Conservation (phyloP, 2,329 filamentous ascomycete genomes). For the Pyrenochaeta sp. region DNA sequence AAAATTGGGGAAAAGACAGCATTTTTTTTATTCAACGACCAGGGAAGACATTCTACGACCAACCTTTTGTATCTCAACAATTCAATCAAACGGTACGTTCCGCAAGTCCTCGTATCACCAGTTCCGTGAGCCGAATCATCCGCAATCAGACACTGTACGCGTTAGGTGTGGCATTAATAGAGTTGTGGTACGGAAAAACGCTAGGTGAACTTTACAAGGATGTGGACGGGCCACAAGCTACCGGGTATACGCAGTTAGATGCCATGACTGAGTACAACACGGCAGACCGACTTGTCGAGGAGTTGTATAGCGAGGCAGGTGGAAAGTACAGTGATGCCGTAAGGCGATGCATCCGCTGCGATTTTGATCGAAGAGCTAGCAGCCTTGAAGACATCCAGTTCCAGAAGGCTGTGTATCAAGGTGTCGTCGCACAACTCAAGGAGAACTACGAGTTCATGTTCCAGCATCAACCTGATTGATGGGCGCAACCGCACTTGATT, state of each 20-base stretch:
- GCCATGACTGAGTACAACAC: constrained; percentile 30
- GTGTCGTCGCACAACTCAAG: constrained; percentile 39
- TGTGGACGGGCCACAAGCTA: constrained; percentile 11
- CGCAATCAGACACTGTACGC: constrained; percentile 44
- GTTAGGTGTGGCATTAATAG: constrained; percentile 44
- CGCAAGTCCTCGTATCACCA: not conserved
- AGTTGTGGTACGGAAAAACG: constrained; percentile 42
- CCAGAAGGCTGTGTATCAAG: constrained; percentile 39
- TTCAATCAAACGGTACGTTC: constrained; percentile 4
- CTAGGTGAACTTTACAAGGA: constrained; percentile 27
- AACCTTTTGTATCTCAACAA: constrained; percentile 24
- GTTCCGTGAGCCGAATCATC: constrained; percentile 25
- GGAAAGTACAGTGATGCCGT: constrained; percentile 42
- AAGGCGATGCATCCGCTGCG: constrained; percentile 41
- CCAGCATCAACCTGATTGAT: not conserved
- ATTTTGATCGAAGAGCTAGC: constrained; percentile 34
- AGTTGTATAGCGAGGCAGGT: constrained; percentile 38
- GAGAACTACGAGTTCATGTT: constrained; percentile 40
- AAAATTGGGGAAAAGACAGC: constrained; percentile 31
- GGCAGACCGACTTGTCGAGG: constrained; percentile 34
- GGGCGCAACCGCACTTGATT: not conserved
- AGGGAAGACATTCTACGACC: constrained; percentile 18
- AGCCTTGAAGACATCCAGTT: constrained; percentile 39
- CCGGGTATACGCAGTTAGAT: constrained; percentile 13
- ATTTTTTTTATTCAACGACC: constrained; percentile 31